Evolutionary conservation across 768 basidiomycete genomes (phyloP), one percentile per base, ranked within the genome.

Genomic region (Pulveroboletus sp.): DNA sequence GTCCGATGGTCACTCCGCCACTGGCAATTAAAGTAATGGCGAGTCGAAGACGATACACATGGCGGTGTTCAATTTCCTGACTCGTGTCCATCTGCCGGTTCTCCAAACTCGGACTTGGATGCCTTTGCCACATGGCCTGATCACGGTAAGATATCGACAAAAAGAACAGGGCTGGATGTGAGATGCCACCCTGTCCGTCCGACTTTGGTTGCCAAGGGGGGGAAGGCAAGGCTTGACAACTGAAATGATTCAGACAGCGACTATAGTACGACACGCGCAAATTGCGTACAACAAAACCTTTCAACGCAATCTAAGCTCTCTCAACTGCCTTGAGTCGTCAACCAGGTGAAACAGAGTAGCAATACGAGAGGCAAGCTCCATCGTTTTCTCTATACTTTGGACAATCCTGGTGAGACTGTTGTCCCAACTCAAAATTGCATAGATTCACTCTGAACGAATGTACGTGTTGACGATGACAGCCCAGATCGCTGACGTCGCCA

Each of bases 191-290:
- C 39, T 39, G 24, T 13, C 24, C 48, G 49, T 28, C 37, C 47
- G 8, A 26, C 7, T 21, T 21, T 21, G 6, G 31, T 26, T 21
- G 2, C 45, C n/a, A 57, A 47, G 15, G 32, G 40, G 30, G 54
- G 39, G 42, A 53, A 35, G 15, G 62, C 64, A n/a, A 44, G 30
- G 10, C 66, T 65, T 27, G 31, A 46, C n/a, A n/a, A n/a, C n/a
- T n/a, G n/a, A n/a, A n/a, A n/a, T 6, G 47, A 48, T 31, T 49
- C 51, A n/a, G 60, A 53, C 28, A 57, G 52, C 44, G 60, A 62
- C 14, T 38, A 44, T 32, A 46, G 39, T 15, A 57, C 57, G 5
- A 47, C 57, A 8, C 59, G 51, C 24, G 51, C 43, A 14, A 44
- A 15, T 37, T 58, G 32, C 15, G 36, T 11, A 39, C 43, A 27